A percentile compares a stretch with the other conserved stretches of the same genome.
Evolutionary conservation across 2,329 filamentous ascomycete species (phyloP).

Genomic region (Thielaviopsis musarum): DNA sequence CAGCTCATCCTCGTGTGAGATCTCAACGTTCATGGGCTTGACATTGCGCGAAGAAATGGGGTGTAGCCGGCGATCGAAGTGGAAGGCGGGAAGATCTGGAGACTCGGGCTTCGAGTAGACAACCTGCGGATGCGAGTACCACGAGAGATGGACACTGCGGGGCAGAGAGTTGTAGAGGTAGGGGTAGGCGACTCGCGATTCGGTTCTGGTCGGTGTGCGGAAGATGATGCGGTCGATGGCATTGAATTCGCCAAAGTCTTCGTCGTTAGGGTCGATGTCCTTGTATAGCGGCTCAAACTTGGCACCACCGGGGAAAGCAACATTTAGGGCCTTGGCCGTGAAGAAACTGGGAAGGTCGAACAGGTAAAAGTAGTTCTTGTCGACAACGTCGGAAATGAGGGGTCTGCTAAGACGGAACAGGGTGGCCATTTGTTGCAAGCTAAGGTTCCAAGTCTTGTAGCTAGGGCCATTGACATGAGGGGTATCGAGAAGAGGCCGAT

Average conservation of each 20-base stretch:
- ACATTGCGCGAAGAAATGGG: slow-evolving; percentile 92
- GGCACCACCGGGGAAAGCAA: slow-evolving; percentile 92
- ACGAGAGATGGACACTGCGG: slow-evolving; percentile 79
- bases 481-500: slow-evolving; percentile 77
- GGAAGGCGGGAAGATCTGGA: slow-evolving; percentile 80
- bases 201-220: slow-evolving; percentile 81
- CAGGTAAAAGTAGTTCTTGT: slow-evolving; percentile 95
- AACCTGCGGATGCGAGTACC: slow-evolving; percentile 85
- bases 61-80: slow-evolving; percentile 95
- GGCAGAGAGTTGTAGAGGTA: slow-evolving; percentile 94
- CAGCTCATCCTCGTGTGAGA: slow-evolving; percentile 85
- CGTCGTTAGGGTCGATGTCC: slow-evolving; percentile 95
- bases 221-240: slow-evolving; percentile 99
- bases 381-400: slow-evolving; percentile 76
- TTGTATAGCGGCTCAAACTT: slow-evolving; percentile 96
- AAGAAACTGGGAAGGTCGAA: slow-evolving; percentile 92
- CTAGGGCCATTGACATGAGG: slow-evolving; percentile 89
- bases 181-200: slow-evolving; percentile 87
- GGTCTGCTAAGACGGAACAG: slow-evolving; percentile 84
- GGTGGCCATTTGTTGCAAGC: slow-evolving; percentile 87
- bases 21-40: slow-evolving; percentile 79
- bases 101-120: slow-evolving; percentile 84
- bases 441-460: slow-evolving; percentile 91
- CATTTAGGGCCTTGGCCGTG: slow-evolving; percentile 91
- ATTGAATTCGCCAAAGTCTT: slow-evolving; percentile 99